Base-by-base conservation (phyloP, 495 filamentous ascomycete genomes). In the Hypomontagnella monticulosa region DNA sequence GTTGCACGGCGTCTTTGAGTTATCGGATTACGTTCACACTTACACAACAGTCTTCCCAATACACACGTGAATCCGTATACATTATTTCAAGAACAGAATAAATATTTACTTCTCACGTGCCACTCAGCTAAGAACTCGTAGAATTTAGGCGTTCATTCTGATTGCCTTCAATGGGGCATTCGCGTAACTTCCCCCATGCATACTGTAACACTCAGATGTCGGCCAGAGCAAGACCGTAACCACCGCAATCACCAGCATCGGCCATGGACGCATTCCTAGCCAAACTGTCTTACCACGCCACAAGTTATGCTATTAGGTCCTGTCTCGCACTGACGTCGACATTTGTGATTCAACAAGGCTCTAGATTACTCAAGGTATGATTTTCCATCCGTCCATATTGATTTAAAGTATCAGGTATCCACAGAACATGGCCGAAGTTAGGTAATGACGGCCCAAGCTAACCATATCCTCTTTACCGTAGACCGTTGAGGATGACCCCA, bases 271-370 rank as follows among this genome's bases (percentile, higher is more conserved):
- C 87, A 57, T 85, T 97, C 58, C 79, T 96, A 57, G 77, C 81
- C 40, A 87, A 87, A 60, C 85, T 95, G 75, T 67, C 83, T 61
- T 61, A 67, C 43, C 93, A 96, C 79, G 91, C 92, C 44, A 89
- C 93, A 85, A 97, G 93, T 77, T 93, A 92, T 84, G 93, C 92
- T 75, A 91, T 97, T 62, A 81, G 89, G 63, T 95, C 92, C n/a
- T 96, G 93, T 38, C 88, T 99, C 57, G 87, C 88, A 9, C 87
- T 98, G 52, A 97, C 95, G 0, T 91, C 91, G 42, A 85, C 83
- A 38, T 98, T 92, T 83, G 92, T 94, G 30, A 86, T 97, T 57
- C 82, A 84, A 43, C 92, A 97, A 69, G 91, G 91, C 15, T 86
- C 89, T 0, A 84, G 92, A 34, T 80, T 97, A 38, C 81, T 97